Evolutionary conservation across 2,329 filamentous ascomycete genomes (phyloP), one percentile per base, ranked within the genome.

Genomic region (Colletotrichum falcatum): DNA sequence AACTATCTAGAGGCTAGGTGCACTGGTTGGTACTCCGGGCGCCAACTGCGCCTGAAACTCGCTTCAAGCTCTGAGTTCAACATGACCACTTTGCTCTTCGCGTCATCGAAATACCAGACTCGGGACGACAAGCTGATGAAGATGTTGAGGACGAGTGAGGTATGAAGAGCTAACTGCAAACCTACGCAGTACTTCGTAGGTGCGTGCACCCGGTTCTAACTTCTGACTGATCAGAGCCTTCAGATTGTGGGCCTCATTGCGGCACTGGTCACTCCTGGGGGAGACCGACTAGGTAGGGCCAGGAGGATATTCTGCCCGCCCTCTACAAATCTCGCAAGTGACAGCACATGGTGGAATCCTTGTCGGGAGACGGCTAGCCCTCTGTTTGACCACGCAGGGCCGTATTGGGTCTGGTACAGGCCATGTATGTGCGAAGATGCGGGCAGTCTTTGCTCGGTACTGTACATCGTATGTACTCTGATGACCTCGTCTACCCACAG

Each of bases 241-340:
- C 37, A 39, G 44, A 44, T 68, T 61, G 51, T 51, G 28, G 51
- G 7, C 44, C 66, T 44, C 23, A 12, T 11, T 62, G 54, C 60
- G 61, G 60, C 61, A 65, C 68, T 69, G 53, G 60, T 67, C 46
- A 26, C 51, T 70, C 37, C 30, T 65, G 60, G 65, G 65, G 54
- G 55, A 61, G 46, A 48, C 37, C 11, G 44, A 65, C 55, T n/a
- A 58, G 54, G 65, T n/a, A 58, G 54, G 65, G 60, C 66, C 56
- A 42, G 46, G 55, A 65, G 60, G 69, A 71, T 71, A 54, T 49
- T 37, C 67, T 49, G 44, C 39, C 66, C 42, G 44, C 33, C 56
- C 33, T 51, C 35, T 26, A 49, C 61, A 60, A 61, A 61, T 49
- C 51, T 71, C 49, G 51, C 61, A 56, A 71, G 39, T 65, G 56